Evolutionary conservation across 805 yeast species (phyloP).

Genomic region (Schizosaccharomyces osmophilus): DNA sequence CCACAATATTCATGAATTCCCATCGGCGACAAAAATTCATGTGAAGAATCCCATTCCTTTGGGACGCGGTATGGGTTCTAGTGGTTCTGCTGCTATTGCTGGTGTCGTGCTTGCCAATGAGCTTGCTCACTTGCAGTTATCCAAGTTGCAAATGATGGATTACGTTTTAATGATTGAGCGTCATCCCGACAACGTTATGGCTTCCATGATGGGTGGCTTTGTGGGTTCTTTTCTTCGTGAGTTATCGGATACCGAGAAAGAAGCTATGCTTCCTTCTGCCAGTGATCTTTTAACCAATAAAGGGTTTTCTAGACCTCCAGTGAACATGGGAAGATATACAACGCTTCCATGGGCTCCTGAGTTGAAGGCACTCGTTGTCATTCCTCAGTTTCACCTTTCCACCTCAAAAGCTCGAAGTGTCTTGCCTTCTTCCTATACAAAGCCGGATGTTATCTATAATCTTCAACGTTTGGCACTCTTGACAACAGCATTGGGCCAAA

Average conservation of each 20-base stretch:
- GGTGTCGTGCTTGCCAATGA: constrained; percentile 81
- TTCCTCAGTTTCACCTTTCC: constrained; percentile 83
- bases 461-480: constrained; percentile 79
- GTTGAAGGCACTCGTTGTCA: constrained; percentile 70
- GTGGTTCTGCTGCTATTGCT: constrained; percentile 95
- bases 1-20: constrained; percentile 51
- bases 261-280: constrained; percentile 59
- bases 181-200: constrained; percentile 94
- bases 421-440: constrained; percentile 53
- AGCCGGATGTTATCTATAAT: constrained; percentile 70
- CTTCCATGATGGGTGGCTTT: constrained; percentile 97
- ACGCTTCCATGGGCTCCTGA: constrained; percentile 60
- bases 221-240: constrained; percentile 85
- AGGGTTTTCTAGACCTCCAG: constrained; percentile 59
- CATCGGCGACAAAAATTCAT: constrained; percentile 55
- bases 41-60: constrained; percentile 82
- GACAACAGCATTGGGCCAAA: constrained; percentile 72
- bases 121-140: constrained; percentile 45
- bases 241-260: constrained; percentile 43
- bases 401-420: constrained; percentile 83
- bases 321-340: constrained; percentile 67
- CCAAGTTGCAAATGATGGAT: constrained; percentile 68
- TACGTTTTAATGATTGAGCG: constrained; percentile 92
- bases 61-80: constrained; percentile 91
- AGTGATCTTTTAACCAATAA: constrained; percentile 64